These are phyloP conservation scores for Arthroderma sp. DNA, from an alignment of 2,329 filamentous ascomycete species.

Conservation along the genomic window DNA sequence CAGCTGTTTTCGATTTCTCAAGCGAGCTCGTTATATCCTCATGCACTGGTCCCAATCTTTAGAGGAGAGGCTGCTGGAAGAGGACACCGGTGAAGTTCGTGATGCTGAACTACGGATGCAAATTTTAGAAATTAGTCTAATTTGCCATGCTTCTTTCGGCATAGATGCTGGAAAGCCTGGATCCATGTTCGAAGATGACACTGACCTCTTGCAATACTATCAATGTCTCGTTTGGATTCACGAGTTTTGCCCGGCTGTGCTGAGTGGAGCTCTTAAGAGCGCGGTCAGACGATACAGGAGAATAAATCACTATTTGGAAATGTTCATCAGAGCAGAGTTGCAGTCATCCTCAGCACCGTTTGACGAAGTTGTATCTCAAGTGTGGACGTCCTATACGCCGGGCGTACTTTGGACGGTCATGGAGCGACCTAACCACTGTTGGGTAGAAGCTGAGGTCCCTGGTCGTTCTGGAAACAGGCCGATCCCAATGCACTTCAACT, in stretches of 20 bases:
- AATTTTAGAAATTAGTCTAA: slow-evolving; percentile 28
- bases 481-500: background rate
- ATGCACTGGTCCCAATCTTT: slow-evolving; percentile 31
- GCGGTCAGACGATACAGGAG: slow-evolving; percentile 16
- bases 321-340: slow-evolving; percentile 11
- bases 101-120: slow-evolving; percentile 21
- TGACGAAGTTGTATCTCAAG: slow-evolving; percentile 9
- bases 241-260: slow-evolving; percentile 15
- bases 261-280: slow-evolving; percentile 6
- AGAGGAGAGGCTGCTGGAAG: slow-evolving; percentile 13
- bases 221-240: slow-evolving; percentile 27
- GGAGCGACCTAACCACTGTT: slow-evolving; percentile 33
- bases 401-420: slow-evolving; percentile 14
- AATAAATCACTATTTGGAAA: slow-evolving; percentile 9
- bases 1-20: slow-evolving; percentile 21
- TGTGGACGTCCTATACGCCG: slow-evolving; percentile 19
- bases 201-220: slow-evolving; percentile 22
- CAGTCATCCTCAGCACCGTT: slow-evolving; percentile 11
- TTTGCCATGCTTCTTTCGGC: slow-evolving; percentile 35
- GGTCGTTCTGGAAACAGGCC: slow-evolving; percentile 14
- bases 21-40: slow-evolving; percentile 19
- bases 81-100: slow-evolving; percentile 14
- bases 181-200: slow-evolving; percentile 14
- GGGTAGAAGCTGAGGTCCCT: slow-evolving; percentile 9
- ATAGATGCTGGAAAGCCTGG: slow-evolving; percentile 23